Conservation (phyloP, 495 filamentous ascomycete species). For the Diplogelasinospora grovesii region DNA sequence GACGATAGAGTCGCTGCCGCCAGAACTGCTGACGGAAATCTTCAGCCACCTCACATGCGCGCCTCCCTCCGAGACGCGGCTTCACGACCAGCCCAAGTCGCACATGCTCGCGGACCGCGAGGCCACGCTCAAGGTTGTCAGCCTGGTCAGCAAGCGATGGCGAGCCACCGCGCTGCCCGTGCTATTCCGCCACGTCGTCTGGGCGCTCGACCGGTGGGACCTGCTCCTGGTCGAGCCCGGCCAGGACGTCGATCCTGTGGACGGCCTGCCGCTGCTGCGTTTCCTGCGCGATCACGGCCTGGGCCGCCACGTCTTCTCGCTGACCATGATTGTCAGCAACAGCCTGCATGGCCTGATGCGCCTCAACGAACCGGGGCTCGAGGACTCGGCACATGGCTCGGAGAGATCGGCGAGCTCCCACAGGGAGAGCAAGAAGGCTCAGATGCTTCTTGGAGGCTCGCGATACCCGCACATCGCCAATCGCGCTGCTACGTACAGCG, state of each 20-base stretch:
- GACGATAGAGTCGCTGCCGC: slow-evolving; percentile 31
- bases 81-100: slow-evolving; percentile 32
- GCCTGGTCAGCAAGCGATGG: slow-evolving; percentile 37
- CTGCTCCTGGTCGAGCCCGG: slow-evolving; percentile 11
- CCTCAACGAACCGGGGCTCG: neutral
- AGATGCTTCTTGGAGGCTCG: neutral
- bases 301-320: slow-evolving; percentile 23
- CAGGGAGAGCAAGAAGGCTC: too few species aligned
- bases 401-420: too few species aligned
- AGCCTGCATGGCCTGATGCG: neutral
- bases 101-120: slow-evolving; percentile 18
- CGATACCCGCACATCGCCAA: slow-evolving; percentile 2
- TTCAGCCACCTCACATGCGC: slow-evolving; percentile 30
- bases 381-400: too few species aligned
- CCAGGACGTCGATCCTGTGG: slow-evolving; percentile 5
- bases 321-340: slow-evolving; percentile 24
- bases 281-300: slow-evolving; percentile 27
- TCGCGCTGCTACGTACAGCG: slow-evolving; percentile 3
- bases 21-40: slow-evolving; percentile 34
- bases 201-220: slow-evolving; percentile 19
- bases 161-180: slow-evolving; percentile 26
- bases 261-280: slow-evolving; percentile 21
- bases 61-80: slow-evolving; percentile 27
- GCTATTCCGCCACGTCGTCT: slow-evolving; percentile 39
- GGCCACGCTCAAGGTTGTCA: slow-evolving; percentile 32